Evolutionary conservation across 306 rosid genomes (phyloP).

Genomic region (Castanospermum australe): DNA sequence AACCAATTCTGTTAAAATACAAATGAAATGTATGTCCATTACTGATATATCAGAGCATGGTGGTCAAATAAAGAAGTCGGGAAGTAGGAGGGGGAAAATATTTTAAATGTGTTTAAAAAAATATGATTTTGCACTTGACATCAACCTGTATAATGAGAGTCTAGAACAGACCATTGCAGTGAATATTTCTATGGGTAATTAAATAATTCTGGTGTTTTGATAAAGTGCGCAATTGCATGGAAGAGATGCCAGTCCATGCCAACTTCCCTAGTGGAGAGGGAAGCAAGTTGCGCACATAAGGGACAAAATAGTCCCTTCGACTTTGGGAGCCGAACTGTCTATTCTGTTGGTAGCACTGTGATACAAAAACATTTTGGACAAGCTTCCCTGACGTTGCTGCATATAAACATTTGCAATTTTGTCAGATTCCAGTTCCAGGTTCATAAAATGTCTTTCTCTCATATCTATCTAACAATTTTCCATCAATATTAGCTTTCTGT

Average conservation of each 20-base stretch:
- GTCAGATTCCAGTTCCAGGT: slow-evolving; percentile 49
- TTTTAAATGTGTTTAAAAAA: slow-evolving; percentile 30
- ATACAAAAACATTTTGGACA: slow-evolving; percentile 78
- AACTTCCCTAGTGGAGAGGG: slow-evolving; percentile 81
- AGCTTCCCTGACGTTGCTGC: slow-evolving; percentile 92
- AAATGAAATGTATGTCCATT: slow-evolving; percentile 8
- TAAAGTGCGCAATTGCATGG: slow-evolving; percentile 76
- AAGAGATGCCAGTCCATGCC: slow-evolving; percentile 71
- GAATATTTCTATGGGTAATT: slow-evolving; percentile 57
- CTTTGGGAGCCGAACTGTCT: slow-evolving; percentile 52
- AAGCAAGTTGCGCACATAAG: slow-evolving; percentile 57
- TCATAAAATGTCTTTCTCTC: slow-evolving; percentile 22
- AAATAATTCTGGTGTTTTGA: slow-evolving; percentile 56
- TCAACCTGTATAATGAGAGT: slow-evolving; percentile 64
- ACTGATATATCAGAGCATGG: background rate
- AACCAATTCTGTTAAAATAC: background rate
- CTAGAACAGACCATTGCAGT: slow-evolving; percentile 97
- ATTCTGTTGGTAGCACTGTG: slow-evolving; percentile 74
- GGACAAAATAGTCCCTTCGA: slow-evolving; percentile 71
- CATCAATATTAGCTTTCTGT: background rate
- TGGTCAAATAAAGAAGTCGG: background rate
- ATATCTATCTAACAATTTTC: background rate
- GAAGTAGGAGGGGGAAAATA: background rate
- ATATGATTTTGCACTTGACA: slow-evolving; percentile 36
- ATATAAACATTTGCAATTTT: slow-evolving; percentile 61